phyloP scores from a whole-genome alignment of 2,329 filamentous ascomycete species.

The Knufia fluminis region DNA sequence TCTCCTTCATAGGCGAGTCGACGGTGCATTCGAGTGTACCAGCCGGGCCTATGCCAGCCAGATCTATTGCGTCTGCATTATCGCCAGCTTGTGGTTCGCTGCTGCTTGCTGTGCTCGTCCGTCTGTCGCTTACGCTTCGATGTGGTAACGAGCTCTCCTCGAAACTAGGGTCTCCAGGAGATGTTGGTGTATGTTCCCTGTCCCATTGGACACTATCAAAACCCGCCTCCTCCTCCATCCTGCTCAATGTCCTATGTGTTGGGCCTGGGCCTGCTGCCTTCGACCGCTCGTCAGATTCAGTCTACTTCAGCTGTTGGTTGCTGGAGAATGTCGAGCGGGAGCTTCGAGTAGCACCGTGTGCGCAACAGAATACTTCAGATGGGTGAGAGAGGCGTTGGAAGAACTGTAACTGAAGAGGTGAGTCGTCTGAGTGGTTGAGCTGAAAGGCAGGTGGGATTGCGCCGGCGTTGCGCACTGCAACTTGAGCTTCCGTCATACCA shows the following conservation, averaged over 20 bases:
- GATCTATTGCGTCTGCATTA: constrained; percentile 47
- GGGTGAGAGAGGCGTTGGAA: no score
- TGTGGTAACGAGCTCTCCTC: constrained; percentile 26
- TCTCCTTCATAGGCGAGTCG: constrained; percentile 79
- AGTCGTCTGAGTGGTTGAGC: not conserved
- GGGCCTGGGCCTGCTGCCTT: not conserved
- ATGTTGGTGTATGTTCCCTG: constrained; percentile 41
- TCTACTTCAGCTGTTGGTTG: not conserved
- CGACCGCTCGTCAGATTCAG: not conserved
- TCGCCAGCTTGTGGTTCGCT: constrained; percentile 39
- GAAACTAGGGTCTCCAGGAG: constrained; percentile 20
- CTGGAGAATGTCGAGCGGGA: not conserved
- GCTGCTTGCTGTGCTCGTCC: constrained; percentile 37
- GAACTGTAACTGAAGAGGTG: not conserved
- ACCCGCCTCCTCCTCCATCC: constrained; percentile 52
- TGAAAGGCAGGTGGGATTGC: not conserved
- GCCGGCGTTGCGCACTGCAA: not conserved
- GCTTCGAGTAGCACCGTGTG: no score
- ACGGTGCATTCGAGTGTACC: constrained; percentile 80
- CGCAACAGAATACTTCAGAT: no score
- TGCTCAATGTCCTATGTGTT: not conserved
- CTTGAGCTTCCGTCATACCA: not conserved
- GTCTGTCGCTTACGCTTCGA: constrained; percentile 33
- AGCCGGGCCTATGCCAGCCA: constrained; percentile 55
- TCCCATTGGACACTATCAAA: constrained; percentile 77